A percentile compares a stretch with the other conserved stretches of the same genome.
These are phyloP conservation scores for Clathrospora elynae DNA, from an alignment of 2,329 filamentous ascomycete species.

Conservation along the genomic window DNA sequence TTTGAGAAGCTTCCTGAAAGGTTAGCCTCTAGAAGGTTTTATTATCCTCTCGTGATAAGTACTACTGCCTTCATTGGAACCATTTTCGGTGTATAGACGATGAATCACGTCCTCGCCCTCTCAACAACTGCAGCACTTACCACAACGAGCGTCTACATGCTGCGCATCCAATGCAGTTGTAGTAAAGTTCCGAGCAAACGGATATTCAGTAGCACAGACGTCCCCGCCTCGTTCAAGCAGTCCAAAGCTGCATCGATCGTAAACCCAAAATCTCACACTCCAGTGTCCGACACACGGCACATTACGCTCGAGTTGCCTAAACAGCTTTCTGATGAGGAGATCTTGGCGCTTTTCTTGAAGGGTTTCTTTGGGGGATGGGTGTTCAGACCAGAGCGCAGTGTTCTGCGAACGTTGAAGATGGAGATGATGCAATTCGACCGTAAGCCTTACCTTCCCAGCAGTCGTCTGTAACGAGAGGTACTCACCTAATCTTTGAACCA, in stretches of 20 bases:
- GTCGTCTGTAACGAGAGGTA: too few relatives aligned
- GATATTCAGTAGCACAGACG: conserved; percentile 2
- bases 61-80: too few relatives aligned
- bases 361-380: conserved; percentile 23
- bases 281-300: conserved; percentile 6
- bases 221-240: conserved; percentile 1
- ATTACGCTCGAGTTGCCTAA: conserved; percentile 6
- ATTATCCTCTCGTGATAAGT: too few relatives aligned
- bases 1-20: too few relatives aligned
- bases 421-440: conserved; percentile 7
- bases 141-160: conserved; percentile 4
- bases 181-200: conserved; percentile 1
- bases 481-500: too few relatives aligned
- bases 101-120: conserved; percentile 6
- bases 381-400: conserved; percentile 12
- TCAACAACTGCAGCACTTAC: conserved; percentile 5
- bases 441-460: too few relatives aligned
- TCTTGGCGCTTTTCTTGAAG: conserved; percentile 18
- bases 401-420: conserved; percentile 4
- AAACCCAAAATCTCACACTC: conserved; percentile 11
- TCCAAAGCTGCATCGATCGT: conserved; percentile 7
- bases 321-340: conserved; percentile 9
- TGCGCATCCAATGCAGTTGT: conserved; percentile 1
- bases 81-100: too few relatives aligned
- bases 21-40: too few relatives aligned